A percentile compares a stretch with the other conserved stretches of the same genome.
phyloP scores from a whole-genome alignment of 2,329 filamentous ascomycete species.

The Penicillium sp. region DNA sequence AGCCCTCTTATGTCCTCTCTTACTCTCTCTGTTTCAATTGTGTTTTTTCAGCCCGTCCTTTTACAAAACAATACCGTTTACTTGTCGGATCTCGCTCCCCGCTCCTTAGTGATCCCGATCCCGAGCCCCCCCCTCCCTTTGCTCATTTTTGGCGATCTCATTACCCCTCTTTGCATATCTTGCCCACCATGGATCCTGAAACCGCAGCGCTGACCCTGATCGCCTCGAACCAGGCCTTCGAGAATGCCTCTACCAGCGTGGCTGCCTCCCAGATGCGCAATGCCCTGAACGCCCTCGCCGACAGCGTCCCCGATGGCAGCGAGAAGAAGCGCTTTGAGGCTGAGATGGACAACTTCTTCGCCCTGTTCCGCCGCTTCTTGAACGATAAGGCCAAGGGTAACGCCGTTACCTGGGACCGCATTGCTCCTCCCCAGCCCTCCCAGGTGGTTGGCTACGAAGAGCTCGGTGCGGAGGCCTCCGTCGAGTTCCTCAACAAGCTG shows the following conservation, averaged over 20 bases:
- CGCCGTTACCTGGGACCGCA: constrained; percentile 92
- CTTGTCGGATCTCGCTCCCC: neutral
- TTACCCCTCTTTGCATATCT: neutral
- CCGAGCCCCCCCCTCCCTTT: neutral
- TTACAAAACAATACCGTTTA: neutral
- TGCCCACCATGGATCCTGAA: constrained; percentile 2
- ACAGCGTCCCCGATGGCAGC: constrained; percentile 78
- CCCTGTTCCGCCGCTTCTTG: constrained; percentile 94
- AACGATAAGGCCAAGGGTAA: constrained; percentile 99
- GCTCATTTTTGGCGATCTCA: neutral
- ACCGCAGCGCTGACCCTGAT: constrained; percentile 6
- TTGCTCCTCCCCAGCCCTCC: constrained; percentile 85
- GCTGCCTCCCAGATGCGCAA: constrained; percentile 99
- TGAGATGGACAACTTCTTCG: constrained; percentile 99
- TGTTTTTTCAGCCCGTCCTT: neutral
- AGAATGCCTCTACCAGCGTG: constrained; percentile 98
- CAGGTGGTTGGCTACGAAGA: constrained; percentile 96
- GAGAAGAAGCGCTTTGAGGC: constrained; percentile 87
- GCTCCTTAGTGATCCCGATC: neutral
- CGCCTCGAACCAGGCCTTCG: constrained; percentile 71
- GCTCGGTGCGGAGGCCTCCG: constrained; percentile 83
- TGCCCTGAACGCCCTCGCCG: constrained; percentile 85
- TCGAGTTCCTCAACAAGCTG: constrained; percentile 94
- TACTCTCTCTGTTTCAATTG: neutral
- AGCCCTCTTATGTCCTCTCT: neutral